A percentile compares a stretch with the other conserved stretches of the same genome.
Conservation (phyloP, 257 asterid genomes). For the Gentiana macrophylla region DNA sequence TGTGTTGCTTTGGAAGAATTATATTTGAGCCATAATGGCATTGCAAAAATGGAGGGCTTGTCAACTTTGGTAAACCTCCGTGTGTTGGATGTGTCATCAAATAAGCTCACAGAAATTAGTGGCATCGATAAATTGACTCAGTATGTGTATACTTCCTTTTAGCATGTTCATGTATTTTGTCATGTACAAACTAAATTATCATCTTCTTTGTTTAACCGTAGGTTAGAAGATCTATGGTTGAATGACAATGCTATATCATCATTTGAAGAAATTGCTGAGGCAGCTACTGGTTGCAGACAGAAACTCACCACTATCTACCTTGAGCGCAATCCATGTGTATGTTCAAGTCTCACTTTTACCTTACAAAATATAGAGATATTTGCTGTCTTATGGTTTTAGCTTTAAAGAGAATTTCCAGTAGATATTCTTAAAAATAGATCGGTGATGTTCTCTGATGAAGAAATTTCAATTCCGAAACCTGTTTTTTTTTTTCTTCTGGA, state of each 20-base stretch:
- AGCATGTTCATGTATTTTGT: background rate
- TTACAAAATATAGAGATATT: no score
- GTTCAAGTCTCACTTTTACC: constrained; percentile 10
- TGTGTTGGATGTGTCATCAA: constrained; percentile 83
- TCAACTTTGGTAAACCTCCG: constrained; percentile 72
- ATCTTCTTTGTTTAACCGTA: constrained; percentile 20
- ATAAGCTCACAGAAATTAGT: constrained; percentile 70
- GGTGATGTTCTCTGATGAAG: no score
- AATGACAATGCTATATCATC: constrained; percentile 77
- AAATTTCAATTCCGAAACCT: background rate
- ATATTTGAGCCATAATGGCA: constrained; percentile 96
- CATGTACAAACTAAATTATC: constrained; percentile 5
- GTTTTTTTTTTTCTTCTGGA: constrained; percentile 2
- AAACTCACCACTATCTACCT: constrained; percentile 84
- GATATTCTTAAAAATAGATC: no score
- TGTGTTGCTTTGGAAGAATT: constrained; percentile 84
- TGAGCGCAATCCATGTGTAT: constrained; percentile 95
- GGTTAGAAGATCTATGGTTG: constrained; percentile 96
- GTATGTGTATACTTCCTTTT: constrained; percentile 23
- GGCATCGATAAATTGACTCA: constrained; percentile 47
- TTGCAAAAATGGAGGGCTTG: constrained; percentile 81
- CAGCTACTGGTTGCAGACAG: constrained; percentile 58
- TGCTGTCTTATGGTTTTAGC: no score
- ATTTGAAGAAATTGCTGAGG: constrained; percentile 56
- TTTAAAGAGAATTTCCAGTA: no score